phyloP scores from a whole-genome alignment of 2,329 filamentous ascomycete genomes.

The Ophiostoma sp. region DNA sequence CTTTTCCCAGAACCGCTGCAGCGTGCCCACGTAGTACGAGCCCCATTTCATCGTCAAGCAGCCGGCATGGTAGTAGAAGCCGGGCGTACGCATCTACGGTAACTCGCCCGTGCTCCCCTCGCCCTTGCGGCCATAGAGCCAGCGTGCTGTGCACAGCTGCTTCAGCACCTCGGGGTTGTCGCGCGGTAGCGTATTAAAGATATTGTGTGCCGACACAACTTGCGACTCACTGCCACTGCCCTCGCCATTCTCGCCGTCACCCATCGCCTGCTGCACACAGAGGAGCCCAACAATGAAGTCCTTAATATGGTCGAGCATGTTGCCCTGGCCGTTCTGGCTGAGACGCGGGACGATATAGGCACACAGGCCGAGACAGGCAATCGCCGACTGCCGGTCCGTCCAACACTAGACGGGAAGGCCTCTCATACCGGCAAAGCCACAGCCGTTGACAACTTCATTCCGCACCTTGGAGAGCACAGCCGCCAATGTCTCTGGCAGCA shows the following conservation, averaged over 20 bases:
- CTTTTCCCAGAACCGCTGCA: conserved; percentile 8
- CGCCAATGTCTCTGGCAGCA: not conserved
- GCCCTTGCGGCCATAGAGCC: not conserved
- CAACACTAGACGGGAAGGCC: not conserved
- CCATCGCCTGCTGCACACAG: not conserved
- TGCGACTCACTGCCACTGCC: conserved; percentile 9
- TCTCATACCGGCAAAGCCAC: not conserved
- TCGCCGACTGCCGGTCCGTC: not conserved
- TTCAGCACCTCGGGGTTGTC: not conserved
- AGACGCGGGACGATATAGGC: not conserved
- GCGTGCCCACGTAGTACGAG: not conserved
- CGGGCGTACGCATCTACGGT: not conserved
- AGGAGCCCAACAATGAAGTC: not conserved
- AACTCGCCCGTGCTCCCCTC: conserved; percentile 1
- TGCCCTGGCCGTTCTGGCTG: conserved; percentile 1
- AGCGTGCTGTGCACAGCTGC: not conserved
- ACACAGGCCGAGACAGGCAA: conserved; percentile 4
- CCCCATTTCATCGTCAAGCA: conserved; percentile 3
- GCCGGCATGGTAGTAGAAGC: not conserved
- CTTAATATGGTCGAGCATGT: conserved; percentile 1
- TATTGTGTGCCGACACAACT: not conserved
- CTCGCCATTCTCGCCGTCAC: not conserved
- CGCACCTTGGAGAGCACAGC: not conserved
- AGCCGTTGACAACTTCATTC: not conserved
- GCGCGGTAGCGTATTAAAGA: not conserved